A percentile compares a stretch with the other conserved stretches of the same genome.
Evolutionary conservation across 495 filamentous ascomycete species (phyloP).

Genomic region (Chaetomium cochliodes): DNA sequence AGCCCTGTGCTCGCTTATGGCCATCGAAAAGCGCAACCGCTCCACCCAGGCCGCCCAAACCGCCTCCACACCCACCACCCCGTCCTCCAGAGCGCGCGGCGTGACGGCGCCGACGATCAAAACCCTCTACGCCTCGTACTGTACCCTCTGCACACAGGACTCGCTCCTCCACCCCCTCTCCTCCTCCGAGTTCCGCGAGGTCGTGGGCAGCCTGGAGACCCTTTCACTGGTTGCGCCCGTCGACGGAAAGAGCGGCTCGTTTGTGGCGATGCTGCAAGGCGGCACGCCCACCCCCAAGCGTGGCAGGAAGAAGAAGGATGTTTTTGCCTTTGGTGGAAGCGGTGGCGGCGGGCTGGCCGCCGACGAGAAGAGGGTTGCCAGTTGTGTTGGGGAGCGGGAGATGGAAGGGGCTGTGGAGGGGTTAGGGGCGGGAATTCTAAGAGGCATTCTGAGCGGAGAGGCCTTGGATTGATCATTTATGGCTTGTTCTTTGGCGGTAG

Average conservation of each 20-base stretch:
- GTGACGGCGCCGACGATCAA: slow-evolving; percentile 67
- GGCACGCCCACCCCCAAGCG: slow-evolving; percentile 36
- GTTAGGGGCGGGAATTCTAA: slow-evolving; percentile 57
- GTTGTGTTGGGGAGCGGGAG: slow-evolving; percentile 76
- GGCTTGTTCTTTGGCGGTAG: neutral
- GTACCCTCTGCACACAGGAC: slow-evolving; percentile 74
- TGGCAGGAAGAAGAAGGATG: slow-evolving; percentile 32
- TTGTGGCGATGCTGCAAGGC: slow-evolving; percentile 44
- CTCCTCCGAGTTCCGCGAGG: slow-evolving; percentile 87
- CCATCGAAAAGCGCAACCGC: slow-evolving; percentile 67
- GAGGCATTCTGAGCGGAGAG: slow-evolving; percentile 54
- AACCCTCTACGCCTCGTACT: slow-evolving; percentile 75
- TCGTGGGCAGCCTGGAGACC: slow-evolving; percentile 84
- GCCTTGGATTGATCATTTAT: slow-evolving; percentile 39
- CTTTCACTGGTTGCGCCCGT: slow-evolving; percentile 76
- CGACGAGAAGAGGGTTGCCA: slow-evolving; percentile 70
- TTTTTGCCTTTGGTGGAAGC: slow-evolving; percentile 38
- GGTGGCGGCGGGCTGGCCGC: slow-evolving; percentile 36
- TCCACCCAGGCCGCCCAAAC: slow-evolving; percentile 58
- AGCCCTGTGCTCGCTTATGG: slow-evolving; percentile 80
- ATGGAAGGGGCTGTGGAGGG: slow-evolving; percentile 61
- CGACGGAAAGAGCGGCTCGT: slow-evolving; percentile 66
- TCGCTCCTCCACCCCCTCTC: slow-evolving; percentile 82
- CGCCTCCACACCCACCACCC: slow-evolving; percentile 23
- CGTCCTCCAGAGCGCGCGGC: slow-evolving; percentile 30